Base-by-base conservation (phyloP, 2,329 filamentous ascomycete species). In the Fusarium camptoceras region DNA sequence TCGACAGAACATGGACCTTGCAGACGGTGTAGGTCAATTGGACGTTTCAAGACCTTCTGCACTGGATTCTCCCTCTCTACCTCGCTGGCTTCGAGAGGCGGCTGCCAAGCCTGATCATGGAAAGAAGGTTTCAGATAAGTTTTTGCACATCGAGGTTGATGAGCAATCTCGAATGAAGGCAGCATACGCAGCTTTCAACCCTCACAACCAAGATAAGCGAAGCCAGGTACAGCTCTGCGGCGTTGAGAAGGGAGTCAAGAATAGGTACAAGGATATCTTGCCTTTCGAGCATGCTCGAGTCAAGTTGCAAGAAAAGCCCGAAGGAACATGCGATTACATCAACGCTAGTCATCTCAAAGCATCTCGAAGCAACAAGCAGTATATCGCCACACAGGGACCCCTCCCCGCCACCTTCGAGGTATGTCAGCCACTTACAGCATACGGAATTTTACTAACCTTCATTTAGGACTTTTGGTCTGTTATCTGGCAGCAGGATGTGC, bases 261-360 rank as follows among this genome's bases (percentile, higher is more conserved):
- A 99, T 75, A 89, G 96, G 11, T 99, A 99, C 83, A 98, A 98
- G 82, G 97, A 98, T 73, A 98, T 98, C 59, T 91, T 97, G 81
- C 96, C 96, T 0, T 99, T 97, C 77, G 95, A 98, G 76, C 96
- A 99, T 79, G 91, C 94, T 5, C 86, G 96, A 63, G 96, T 99
- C 56, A 94, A 89, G 71, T 81, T 99, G 48, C 86, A 92, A 70
- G 88, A 89, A 43, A 88, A 91, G 37, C 82, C 87, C 0, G 83
- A 86, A 3, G 91, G 90, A 15, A 86, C 84, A 24, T 97, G 95
- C 79, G 96, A 99, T 79, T 99, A 99, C 76, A 90, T 99, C 81
- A 99, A 99, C 77, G 96, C 94, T 20, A 98, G 93, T 78, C 89
- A 97, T 73, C 84, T 98, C 66, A 91, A 92, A 77, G 88, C 94